Evolutionary conservation across 768 basidiomycete genomes (phyloP).

Genomic region (Trametes cubensis): DNA sequence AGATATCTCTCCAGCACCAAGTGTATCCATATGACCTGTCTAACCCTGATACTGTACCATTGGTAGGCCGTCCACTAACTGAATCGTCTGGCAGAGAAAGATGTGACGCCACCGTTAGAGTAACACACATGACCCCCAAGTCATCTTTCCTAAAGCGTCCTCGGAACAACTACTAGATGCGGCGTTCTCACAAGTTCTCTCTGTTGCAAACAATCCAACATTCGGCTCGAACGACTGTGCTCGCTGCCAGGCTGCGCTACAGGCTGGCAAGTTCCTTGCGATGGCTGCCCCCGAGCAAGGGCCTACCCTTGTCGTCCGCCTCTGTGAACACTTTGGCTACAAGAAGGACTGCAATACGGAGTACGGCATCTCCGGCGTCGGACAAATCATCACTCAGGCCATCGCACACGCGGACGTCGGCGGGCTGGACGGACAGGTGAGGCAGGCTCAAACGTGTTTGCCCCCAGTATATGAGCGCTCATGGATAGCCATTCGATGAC

Average conservation of each 20-base stretch:
- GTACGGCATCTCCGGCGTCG: constrained; percentile 52
- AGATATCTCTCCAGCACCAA: constrained; percentile 46
- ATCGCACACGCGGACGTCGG: constrained; percentile 69
- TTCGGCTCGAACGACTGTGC: constrained; percentile 59
- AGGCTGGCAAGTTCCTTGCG: constrained; percentile 66
- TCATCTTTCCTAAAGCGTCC: constrained; percentile 60
- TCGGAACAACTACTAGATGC: constrained; percentile 48
- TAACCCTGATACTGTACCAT: constrained; percentile 59
- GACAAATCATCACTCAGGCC: constrained; percentile 70
- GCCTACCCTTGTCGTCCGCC: constrained; percentile 52
- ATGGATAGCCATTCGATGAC: neutral
- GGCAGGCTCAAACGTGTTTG: neutral
- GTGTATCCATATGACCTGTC: constrained; percentile 63
- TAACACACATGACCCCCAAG: constrained; percentile 64
- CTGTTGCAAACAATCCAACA: constrained; percentile 54
- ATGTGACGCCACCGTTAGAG: constrained; percentile 36
- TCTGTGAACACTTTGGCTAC: constrained; percentile 65
- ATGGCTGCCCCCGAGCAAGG: constrained; percentile 64
- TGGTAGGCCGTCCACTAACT: constrained; percentile 31
- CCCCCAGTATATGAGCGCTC: neutral
- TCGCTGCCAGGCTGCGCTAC: constrained; percentile 60
- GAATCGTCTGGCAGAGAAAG: neutral
- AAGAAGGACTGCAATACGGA: constrained; percentile 46
- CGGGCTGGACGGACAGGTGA: constrained; percentile 73
- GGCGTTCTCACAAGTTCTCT: constrained; percentile 59